Conservation (phyloP, 108 stramenopile species). For the Asterionellopsis glacialis region DNA sequence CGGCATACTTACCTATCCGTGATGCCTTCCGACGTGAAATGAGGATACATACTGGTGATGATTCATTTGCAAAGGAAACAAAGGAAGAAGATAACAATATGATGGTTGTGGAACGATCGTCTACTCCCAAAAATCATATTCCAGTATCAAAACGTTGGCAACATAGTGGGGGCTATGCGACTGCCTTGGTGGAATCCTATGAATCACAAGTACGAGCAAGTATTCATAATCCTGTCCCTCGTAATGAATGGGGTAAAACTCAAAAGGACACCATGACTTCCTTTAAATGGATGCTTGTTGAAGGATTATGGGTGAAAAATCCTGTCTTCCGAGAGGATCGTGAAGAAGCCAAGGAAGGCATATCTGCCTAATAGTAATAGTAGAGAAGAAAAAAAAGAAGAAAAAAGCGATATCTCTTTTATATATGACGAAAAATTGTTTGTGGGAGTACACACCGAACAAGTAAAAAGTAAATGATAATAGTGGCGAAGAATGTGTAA, state of each 20-base stretch:
- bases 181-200: constrained; percentile 34
- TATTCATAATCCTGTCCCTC: constrained; percentile 50
- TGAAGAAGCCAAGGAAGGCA: background rate
- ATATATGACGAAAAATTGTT: no score
- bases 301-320: constrained; percentile 58
- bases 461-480: no score
- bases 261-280: constrained; percentile 18
- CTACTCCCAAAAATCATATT: constrained; percentile 1
- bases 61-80: constrained; percentile 22
- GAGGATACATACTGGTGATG: background rate
- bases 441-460: no score
- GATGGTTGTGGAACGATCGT: constrained; percentile 12
- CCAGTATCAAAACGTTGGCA: constrained; percentile 10
- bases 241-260: constrained; percentile 30
- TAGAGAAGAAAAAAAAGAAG: no score
- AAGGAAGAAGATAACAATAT: constrained; percentile 18
- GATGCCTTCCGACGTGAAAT: constrained; percentile 38
- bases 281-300: constrained; percentile 47
- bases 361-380: no score
- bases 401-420: no score
- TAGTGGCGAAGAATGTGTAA: no score
- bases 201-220: constrained; percentile 32
- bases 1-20: constrained; percentile 42
- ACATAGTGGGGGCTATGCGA: constrained; percentile 9
- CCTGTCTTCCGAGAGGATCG: background rate